phyloP scores from a whole-genome alignment of 192 early-diverging fungal genomes.

The Linnemannia zychae region DNA sequence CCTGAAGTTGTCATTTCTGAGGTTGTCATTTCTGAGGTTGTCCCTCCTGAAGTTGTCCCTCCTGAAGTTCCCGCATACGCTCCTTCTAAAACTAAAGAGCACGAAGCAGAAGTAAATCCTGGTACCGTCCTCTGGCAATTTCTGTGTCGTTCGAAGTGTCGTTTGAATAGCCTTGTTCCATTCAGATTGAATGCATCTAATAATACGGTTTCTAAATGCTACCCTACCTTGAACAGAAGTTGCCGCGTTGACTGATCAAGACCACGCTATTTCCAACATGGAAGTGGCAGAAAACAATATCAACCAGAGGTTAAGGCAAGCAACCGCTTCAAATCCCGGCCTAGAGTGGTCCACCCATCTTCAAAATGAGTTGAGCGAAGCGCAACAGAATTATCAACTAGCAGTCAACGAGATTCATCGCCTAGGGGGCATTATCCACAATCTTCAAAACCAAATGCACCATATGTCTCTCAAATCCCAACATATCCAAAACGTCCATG shows the following conservation, averaged over 20 bases:
- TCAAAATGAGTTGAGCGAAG: background rate
- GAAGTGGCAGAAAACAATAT: conserved; percentile 3
- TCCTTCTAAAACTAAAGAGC: background rate
- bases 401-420: background rate
- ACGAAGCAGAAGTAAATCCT: background rate
- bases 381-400: background rate
- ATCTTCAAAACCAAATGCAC: background rate
- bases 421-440: background rate
- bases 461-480: background rate
- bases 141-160: background rate
- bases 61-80: background rate
- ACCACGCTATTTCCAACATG: background rate
- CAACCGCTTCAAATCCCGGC: background rate
- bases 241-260: conserved; percentile 3
- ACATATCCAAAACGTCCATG: background rate
- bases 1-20: no score
- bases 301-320: background rate
- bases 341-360: background rate
- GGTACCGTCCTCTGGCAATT: conserved; percentile 10
- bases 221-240: conserved; percentile 3
- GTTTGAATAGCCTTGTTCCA: background rate
- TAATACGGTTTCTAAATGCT: background rate
- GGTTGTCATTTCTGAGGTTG: no score
- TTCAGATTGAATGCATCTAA: background rate
- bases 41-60: no score